Evolutionary conservation across 2,329 filamentous ascomycete species (phyloP).

Genomic region (Epichloe sylvatica): DNA sequence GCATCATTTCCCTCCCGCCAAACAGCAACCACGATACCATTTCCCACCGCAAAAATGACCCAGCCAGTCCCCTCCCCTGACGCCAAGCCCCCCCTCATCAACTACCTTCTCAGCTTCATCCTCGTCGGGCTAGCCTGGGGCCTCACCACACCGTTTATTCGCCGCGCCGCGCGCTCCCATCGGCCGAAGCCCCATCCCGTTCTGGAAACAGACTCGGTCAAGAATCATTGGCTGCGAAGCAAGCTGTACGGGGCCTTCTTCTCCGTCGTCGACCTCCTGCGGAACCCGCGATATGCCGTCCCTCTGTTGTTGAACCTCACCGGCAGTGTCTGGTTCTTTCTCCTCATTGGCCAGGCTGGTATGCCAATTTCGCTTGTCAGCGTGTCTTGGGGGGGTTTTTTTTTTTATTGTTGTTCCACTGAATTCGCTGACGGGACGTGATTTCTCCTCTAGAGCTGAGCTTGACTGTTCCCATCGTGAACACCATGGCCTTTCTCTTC

Average conservation of each 20-base stretch:
- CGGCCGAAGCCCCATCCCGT: conserved; percentile 45
- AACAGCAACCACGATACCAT: too few species aligned
- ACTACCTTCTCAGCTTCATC: conserved; percentile 79
- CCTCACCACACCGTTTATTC: conserved; percentile 84
- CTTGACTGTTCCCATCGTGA: conserved; percentile 86
- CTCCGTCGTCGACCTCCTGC: conserved; percentile 62
- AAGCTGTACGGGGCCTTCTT: conserved; percentile 55
- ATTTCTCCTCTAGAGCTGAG: conserved; percentile 54
- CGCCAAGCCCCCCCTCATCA: conserved; percentile 43
- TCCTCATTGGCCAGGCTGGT: conserved; percentile 88
- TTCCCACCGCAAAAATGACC: not conserved
- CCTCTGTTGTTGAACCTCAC: conserved; percentile 80
- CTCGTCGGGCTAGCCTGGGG: conserved; percentile 89
- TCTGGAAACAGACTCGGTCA: conserved; percentile 36
- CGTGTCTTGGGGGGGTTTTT: not conserved
- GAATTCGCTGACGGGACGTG: not conserved
- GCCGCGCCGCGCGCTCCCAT: conserved; percentile 66
- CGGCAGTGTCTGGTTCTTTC: conserved; percentile 91
- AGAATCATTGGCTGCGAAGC: conserved; percentile 45
- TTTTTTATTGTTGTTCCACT: too few species aligned
- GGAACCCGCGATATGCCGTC: conserved; percentile 70
- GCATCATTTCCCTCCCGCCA: too few species aligned
- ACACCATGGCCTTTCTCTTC: conserved; percentile 89
- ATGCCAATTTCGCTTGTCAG: conserved; percentile 18
- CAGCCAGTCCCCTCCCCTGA: conserved; percentile 6